phyloP scores from a whole-genome alignment of 805 yeast species.

The Starmerella stigmatis region DNA sequence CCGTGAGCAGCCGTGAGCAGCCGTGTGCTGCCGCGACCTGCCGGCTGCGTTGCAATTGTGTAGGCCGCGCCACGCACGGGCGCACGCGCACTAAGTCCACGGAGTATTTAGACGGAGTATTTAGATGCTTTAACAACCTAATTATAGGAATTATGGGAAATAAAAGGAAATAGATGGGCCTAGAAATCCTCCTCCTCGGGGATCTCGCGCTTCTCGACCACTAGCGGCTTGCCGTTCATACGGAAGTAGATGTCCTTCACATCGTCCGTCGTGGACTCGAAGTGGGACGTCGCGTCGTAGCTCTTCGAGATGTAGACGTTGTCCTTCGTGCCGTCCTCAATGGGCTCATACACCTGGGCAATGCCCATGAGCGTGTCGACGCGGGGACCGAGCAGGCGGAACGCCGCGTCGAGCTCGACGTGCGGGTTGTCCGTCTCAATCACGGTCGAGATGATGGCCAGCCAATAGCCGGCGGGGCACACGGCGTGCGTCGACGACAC shows the following conservation, averaged over 20 bases:
- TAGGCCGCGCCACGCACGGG: no score
- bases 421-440: slow-evolving; percentile 91
- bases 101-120: no score
- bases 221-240: slow-evolving; percentile 85
- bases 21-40: no score
- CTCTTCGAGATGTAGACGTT: slow-evolving; percentile 75
- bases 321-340: slow-evolving; percentile 68
- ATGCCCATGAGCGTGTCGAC: slow-evolving; percentile 88
- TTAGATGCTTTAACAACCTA: no score
- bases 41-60: no score
- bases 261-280: slow-evolving; percentile 92
- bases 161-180: no score
- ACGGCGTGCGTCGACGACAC: slow-evolving; percentile 85
- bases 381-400: slow-evolving; percentile 69
- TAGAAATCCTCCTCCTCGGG: slow-evolving; percentile 42
- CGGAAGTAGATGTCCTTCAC: slow-evolving; percentile 88
- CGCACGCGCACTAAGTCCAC: no score
- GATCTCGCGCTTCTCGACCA: slow-evolving; percentile 62
- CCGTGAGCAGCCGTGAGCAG: no score
- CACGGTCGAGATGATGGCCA: slow-evolving; percentile 89
- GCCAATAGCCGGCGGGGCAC: slow-evolving; percentile 73
- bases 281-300: slow-evolving; percentile 90
- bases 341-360: slow-evolving; percentile 81
- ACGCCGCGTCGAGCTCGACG: slow-evolving; percentile 84
- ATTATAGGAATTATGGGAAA: no score